Conservation (phyloP, 352 stramenopile species). For the Pythium dissotocum region DNA sequence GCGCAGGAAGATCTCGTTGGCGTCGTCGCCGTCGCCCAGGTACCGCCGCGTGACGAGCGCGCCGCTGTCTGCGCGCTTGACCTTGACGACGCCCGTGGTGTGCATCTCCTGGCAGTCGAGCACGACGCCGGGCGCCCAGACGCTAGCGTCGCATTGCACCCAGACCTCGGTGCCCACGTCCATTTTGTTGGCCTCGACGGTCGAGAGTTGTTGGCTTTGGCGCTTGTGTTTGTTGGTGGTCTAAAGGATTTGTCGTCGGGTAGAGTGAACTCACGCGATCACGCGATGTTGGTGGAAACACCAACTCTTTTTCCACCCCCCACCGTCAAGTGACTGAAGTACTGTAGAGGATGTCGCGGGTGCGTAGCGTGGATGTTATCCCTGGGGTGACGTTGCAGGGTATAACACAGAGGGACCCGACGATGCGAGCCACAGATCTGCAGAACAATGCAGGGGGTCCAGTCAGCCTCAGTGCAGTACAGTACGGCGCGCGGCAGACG, state of each 20-base stretch:
- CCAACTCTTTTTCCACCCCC: neutral
- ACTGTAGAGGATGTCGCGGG: neutral
- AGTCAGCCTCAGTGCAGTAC: conserved; percentile 4
- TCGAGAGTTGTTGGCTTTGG: neutral
- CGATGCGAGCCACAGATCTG: conserved; percentile 1
- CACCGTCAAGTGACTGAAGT: conserved; percentile 1
- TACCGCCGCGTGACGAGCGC: conserved; percentile 44
- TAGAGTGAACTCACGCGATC: neutral
- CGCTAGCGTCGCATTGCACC: conserved; percentile 60
- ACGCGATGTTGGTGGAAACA: conserved; percentile 3
- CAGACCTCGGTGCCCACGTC: conserved; percentile 84
- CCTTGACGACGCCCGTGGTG: conserved; percentile 39
- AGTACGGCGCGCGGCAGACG: neutral
- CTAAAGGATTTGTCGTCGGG: neutral
- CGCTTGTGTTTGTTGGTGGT: neutral
- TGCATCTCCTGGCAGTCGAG: conserved; percentile 59
- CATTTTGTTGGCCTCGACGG: conserved; percentile 40
- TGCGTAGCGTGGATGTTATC: neutral
- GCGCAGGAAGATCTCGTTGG: conserved; percentile 61
- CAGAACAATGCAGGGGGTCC: neutral
- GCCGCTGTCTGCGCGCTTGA: conserved; percentile 46
- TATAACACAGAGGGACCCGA: neutral
- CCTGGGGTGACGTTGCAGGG: conserved; percentile 2
- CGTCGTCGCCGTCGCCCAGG: conserved; percentile 34
- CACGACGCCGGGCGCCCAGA: conserved; percentile 72